A percentile compares a stretch with the other conserved stretches of the same genome.
Conservation (phyloP, 2,329 filamentous ascomycete genomes). For the Diplodia seriata region DNA sequence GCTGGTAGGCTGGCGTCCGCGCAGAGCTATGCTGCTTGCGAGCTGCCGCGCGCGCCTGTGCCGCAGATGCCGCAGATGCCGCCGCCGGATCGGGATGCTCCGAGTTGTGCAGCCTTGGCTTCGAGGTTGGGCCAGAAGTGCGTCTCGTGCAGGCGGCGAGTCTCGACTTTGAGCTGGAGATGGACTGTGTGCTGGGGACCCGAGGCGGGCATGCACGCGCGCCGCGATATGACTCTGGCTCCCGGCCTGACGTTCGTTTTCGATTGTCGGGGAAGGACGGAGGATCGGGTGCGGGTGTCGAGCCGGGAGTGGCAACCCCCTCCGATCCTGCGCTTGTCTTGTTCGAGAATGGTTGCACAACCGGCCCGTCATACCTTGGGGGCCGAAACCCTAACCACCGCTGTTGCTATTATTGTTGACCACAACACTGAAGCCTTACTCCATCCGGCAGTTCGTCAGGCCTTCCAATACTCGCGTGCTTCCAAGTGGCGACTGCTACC, state of each 20-base stretch:
- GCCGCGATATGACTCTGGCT: neutral
- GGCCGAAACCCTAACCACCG: neutral
- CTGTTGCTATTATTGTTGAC: neutral
- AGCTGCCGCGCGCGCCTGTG: no score
- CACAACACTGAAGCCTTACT: neutral
- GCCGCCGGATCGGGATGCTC: neutral
- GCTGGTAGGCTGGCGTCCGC: no score
- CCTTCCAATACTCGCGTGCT: neutral
- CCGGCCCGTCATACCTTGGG: neutral
- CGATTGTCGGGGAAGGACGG: neutral
- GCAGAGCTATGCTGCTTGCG: no score
- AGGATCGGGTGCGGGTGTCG: neutral
- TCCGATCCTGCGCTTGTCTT: slow-evolving; percentile 4
- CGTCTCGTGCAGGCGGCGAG: neutral
- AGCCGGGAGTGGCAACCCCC: slow-evolving; percentile 2
- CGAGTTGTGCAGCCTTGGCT: neutral
- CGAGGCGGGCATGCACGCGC: neutral
- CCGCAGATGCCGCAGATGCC: slow-evolving; percentile 15
- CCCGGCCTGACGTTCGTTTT: slow-evolving; percentile 3
- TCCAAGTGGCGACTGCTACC: neutral
- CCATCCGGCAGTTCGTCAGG: neutral
- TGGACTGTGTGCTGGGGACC: neutral
- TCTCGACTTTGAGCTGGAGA: no score
- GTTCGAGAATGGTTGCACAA: neutral
- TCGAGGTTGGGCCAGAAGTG: neutral